Evolutionary conservation across 768 basidiomycete genomes (phyloP), one percentile per base, ranked within the genome.

Genomic region (Pleurotus tuoliensis): DNA sequence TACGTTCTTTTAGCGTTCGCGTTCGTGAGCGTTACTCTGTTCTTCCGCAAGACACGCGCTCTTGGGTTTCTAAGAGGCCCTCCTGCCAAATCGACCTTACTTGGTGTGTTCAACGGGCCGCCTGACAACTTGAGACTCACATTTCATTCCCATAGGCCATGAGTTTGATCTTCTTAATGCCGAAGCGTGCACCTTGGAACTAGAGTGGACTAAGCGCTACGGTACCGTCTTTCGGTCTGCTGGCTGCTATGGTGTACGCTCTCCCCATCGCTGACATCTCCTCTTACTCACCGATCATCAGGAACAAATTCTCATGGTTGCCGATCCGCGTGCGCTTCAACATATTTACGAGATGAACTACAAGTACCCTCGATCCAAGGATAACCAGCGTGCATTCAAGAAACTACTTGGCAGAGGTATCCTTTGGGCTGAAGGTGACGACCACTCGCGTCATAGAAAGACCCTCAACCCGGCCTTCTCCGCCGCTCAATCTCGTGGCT

Each of bases 301-400:
- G 82, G 76, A 80, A 60, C 78, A 82, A 62, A 75, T 78, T n/a
- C 67, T 84, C 30, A 66, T 80, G 52, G 72, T 82, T 53, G 76
- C 80, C 22, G 82, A 84, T 57, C 82, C 80, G 0, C 82, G 82
- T 63, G 80, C 82, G 3, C 68, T 84, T n/a, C 79, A 82, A 60
- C 77, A 83, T 59, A 78, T 83, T 22, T 76, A 77, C 54, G 79
- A 83, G 56, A 78, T 80, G 18, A 77, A 77, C 16, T 84, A 84
- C 62, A 73, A 73, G 12, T 82, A 79, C 63, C 71, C 74, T 39
- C 82, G 83, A 64, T 76, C 76, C 69, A 74, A 73, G 6, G 76
- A 80, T 61, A 68, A 79, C 47, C 75, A 76, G 30, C 75, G 79
- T 57, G 73, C 80, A 38, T 79, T 77, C 39, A 72, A 77, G 3